Base-by-base conservation (phyloP, 2,329 filamentous ascomycete species). In the Fusarium liriodendri region DNA sequence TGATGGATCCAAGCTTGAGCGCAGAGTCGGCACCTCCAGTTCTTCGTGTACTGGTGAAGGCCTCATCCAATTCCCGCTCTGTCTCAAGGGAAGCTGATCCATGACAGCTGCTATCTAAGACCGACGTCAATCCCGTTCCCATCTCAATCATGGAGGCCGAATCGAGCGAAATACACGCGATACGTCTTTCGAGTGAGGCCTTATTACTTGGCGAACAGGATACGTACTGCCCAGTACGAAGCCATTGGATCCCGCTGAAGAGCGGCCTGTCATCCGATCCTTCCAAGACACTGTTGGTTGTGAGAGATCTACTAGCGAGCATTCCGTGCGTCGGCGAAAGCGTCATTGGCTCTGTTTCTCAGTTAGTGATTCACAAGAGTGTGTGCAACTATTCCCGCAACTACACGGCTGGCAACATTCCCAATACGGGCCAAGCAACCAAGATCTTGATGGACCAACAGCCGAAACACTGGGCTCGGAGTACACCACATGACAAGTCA, bases 391-490 rank as follows among this genome's bases (percentile, higher is more conserved):
- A 32, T 32, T 25, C 37, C 60, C 20, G n/a, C 16, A 29, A n/a
- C 18, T 47, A 40, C 20, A 29, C 57, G 27, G 35, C 20, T 22
- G 38, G 33, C 50, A 37, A 32, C 57, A 54, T 60, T 38, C n/a
- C 27, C 63, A 29, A 11, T 18, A 33, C 27, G 42, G 18, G 63
- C 71, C 61, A 74, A 68, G 61, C n/a, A 50, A 32, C 27, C 54
- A 35, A 52, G 18, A 33, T 33, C 37, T 32, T 14, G 32, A 42
- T 22, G 25, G 42, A 58, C 69, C 69, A 75, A 75, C 69, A 67
- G 42, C 25, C 38, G 66, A 67, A 65, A 64, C 35, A 59, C 59
- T 54, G 72, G 20, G 7, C 29, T 29, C 16, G 18, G 25, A 42
- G 18, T 22, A 20, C 11, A 37, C 38, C 52, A 35, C 50, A 33